Conservation (phyloP, 192 early-diverging fungal species). For the Dissophora ornata region DNA sequence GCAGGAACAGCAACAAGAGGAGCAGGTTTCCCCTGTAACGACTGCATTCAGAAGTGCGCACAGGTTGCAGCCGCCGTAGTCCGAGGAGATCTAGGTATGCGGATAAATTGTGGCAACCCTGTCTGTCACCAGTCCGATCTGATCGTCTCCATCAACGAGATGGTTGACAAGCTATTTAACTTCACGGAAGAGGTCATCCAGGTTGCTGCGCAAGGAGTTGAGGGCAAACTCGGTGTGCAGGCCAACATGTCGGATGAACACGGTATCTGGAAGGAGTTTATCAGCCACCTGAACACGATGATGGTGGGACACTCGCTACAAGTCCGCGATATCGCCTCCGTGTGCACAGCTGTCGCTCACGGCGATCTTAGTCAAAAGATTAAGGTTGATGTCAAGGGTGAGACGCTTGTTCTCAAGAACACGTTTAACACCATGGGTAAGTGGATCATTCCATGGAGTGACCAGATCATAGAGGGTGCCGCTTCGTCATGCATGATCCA, state of each 20-base stretch:
- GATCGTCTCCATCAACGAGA: slow-evolving; percentile 64
- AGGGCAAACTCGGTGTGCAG: slow-evolving; percentile 80
- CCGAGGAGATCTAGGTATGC: slow-evolving; percentile 56
- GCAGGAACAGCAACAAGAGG: slow-evolving; percentile 22
- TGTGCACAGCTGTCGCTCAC: slow-evolving; percentile 74
- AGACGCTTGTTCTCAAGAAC: slow-evolving; percentile 78
- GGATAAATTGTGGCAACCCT: slow-evolving; percentile 57
- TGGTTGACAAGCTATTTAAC: slow-evolving; percentile 69
- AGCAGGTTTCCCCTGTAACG: slow-evolving; percentile 52
- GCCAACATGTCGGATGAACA: slow-evolving; percentile 57
- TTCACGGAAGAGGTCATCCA: slow-evolving; percentile 71
- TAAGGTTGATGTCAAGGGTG: slow-evolving; percentile 74
- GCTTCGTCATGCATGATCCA: not conserved
- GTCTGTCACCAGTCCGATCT: slow-evolving; percentile 54
- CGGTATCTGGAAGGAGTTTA: slow-evolving; percentile 69
- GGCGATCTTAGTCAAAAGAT: slow-evolving; percentile 81
- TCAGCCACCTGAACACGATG: slow-evolving; percentile 67
- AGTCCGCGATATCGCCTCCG: slow-evolving; percentile 75
- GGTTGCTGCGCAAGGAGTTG: slow-evolving; percentile 76
- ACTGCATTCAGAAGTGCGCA: slow-evolving; percentile 62
- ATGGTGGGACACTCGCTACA: slow-evolving; percentile 65
- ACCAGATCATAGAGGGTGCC: not conserved
- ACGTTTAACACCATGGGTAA: slow-evolving; percentile 83
- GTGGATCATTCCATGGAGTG: not conserved
- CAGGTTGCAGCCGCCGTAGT: slow-evolving; percentile 59